Base-by-base conservation (phyloP, 495 filamentous ascomycete species). In the Penicillium malachiteum region DNA sequence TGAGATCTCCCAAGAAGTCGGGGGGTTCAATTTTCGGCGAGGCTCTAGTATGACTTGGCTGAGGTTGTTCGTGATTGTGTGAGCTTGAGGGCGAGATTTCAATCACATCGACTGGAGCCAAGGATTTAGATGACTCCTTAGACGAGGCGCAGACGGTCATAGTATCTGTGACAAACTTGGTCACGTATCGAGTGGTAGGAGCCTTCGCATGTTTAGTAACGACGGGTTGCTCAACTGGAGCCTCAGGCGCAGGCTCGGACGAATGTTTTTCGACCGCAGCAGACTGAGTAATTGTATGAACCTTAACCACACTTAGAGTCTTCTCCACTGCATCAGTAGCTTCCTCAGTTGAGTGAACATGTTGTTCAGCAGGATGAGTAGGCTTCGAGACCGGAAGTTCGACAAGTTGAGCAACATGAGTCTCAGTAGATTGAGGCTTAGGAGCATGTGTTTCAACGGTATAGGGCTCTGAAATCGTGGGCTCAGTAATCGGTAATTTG, bases 151-250 rank as follows among this genome's bases (percentile, higher is more conserved):
- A 62, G 14, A 62, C 14, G n/a, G 63, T 62, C 0, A 50, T 64
- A 11, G 55, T 60, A 14, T 14, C 34, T 14, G 60, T 63, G 8
- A 63, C 60, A 33, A 52, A 48, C 34, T 61, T 31, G 4, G 58
- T 64, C 14, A 60, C 47, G 10, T 55, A 58, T 12, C 53, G 48
- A 17, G 58, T 52, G 38, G 37, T 40, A 31, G 47, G 32, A 31
- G 31, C 33, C 17, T 35, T 54, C 8, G 18, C 17, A n/a, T 43
- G 37, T 12, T 41, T 9, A 3, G 38, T 14, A 17, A 33, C 48
- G 5, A 16, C 18, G 9, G 55, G 16, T 17, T 34, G 31, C 1
- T 38, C 49, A 12, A n/a, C 13, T 11, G 45, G 12, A 16, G 30
- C 45, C 17, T 48, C 13, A 17, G 30, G 9, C 2, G 55, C 26